Conservation (phyloP, 2,329 filamentous ascomycete genomes). For the Phoma sp. region DNA sequence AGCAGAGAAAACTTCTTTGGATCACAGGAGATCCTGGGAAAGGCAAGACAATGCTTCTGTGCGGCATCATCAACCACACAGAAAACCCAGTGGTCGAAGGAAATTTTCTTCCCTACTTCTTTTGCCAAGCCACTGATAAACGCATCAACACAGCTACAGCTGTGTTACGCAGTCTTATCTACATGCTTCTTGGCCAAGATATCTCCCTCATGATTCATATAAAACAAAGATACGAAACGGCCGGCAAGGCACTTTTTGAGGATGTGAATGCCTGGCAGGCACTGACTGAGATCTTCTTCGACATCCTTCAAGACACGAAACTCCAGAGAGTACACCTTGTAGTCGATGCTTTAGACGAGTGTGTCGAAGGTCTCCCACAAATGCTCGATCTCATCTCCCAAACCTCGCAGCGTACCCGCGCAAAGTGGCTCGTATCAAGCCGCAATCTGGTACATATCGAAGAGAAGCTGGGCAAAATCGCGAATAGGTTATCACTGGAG, state of each 20-base stretch:
- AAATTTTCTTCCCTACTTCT: conserved; percentile 15
- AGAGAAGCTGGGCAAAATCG: conserved; percentile 30
- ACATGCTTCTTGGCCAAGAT: conserved; percentile 43
- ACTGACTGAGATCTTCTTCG: conserved; percentile 42
- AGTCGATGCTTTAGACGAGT: conserved; percentile 26
- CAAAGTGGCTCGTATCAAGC: conserved; percentile 14
- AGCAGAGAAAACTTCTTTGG: conserved; percentile 44
- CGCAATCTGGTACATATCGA: conserved; percentile 10
- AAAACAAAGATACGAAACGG: conserved; percentile 7
- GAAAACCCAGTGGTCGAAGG: conserved; percentile 20
- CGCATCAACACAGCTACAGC: conserved; percentile 47
- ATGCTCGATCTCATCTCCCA: conserved; percentile 5
- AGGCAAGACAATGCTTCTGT: conserved; percentile 51
- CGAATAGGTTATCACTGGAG: conserved; percentile 36
- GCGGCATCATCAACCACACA: conserved; percentile 37
- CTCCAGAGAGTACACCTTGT: conserved; percentile 3
- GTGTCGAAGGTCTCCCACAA: conserved; percentile 1
- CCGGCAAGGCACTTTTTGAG: conserved; percentile 8
- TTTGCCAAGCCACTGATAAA: conserved; percentile 51
- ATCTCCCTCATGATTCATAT: conserved; percentile 12
- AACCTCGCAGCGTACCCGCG: background rate
- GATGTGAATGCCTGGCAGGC: conserved; percentile 19
- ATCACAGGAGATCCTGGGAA: conserved; percentile 31
- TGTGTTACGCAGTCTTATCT: conserved; percentile 54
- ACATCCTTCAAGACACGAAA: conserved; percentile 48